Conservation (phyloP, 2,329 filamentous ascomycete species). For the Diplodia mutila region DNA sequence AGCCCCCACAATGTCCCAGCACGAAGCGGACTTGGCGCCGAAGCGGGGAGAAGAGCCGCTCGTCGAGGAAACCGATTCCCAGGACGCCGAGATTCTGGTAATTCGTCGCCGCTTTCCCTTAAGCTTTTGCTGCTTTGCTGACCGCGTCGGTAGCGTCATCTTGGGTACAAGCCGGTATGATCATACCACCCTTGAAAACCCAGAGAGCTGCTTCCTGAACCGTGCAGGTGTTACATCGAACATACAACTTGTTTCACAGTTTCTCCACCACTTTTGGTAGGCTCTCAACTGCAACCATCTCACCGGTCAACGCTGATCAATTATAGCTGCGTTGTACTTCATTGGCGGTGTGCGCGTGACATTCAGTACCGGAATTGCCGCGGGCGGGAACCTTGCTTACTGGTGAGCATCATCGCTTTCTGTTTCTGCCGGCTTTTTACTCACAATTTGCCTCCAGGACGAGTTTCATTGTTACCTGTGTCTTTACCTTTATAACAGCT, state of each 20-base stretch:
- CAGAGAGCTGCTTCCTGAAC: not conserved
- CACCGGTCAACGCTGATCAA: constrained; percentile 12
- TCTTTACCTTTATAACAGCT: constrained; percentile 65
- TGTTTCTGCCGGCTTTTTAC: not conserved
- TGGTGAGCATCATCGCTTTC: constrained; percentile 47
- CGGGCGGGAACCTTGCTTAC: constrained; percentile 64
- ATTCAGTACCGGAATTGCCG: constrained; percentile 65
- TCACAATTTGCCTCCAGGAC: constrained; percentile 48
- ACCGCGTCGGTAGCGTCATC: not conserved
- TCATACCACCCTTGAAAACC: not conserved
- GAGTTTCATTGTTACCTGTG: constrained; percentile 62
- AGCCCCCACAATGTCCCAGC: not conserved
- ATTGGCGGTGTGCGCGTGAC: constrained; percentile 64
- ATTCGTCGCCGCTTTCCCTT: not conserved
- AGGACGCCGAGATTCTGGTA: constrained; percentile 17
- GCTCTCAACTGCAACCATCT: not conserved
- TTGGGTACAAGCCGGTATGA: constrained; percentile 22
- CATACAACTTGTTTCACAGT: constrained; percentile 22
- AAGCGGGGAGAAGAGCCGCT: constrained; percentile 8
- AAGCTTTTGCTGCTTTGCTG: not conserved
- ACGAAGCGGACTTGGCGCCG: not conserved
- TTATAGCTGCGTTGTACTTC: constrained; percentile 62
- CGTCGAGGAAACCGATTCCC: constrained; percentile 7
- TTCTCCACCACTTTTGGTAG: constrained; percentile 21
- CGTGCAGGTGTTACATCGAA: constrained; percentile 20